phyloP scores from a whole-genome alignment of 208 protist genomes.

The Leptomonas pyrrhocoris region DNA sequence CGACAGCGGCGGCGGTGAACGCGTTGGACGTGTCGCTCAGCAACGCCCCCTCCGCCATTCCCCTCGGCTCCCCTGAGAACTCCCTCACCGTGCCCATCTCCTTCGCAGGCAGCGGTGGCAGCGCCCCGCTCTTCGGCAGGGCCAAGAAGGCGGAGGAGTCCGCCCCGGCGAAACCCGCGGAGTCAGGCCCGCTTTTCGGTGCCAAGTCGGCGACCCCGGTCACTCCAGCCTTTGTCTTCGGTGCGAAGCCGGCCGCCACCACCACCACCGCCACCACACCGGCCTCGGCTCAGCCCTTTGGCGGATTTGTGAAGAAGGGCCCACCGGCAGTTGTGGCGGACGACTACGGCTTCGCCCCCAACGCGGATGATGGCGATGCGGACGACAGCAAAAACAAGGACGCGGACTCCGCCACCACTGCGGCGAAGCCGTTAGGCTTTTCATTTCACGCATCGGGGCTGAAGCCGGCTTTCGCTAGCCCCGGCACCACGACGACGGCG shows the following conservation, averaged over 20 bases:
- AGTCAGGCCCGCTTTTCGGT: slow-evolving; percentile 17
- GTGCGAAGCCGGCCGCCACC: neutral
- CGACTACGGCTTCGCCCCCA: slow-evolving; percentile 64
- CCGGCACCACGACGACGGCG: neutral
- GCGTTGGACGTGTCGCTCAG: slow-evolving; percentile 9
- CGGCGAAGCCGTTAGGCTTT: neutral
- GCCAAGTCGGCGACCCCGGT: neutral
- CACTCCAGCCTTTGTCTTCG: neutral
- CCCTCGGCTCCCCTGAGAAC: slow-evolving; percentile 22
- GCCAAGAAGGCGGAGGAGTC: slow-evolving; percentile 3
- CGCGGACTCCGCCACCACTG: neutral
- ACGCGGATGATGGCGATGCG: slow-evolving; percentile 47
- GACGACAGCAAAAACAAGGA: slow-evolving; percentile 37
- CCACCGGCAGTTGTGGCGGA: slow-evolving; percentile 31
- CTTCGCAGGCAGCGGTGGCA: neutral
- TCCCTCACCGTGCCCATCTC: slow-evolving; percentile 27
- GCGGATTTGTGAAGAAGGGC: slow-evolving; percentile 31
- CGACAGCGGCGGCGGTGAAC: neutral
- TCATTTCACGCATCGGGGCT: neutral
- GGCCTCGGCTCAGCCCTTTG: neutral
- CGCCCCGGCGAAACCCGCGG: neutral
- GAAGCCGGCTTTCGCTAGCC: neutral
- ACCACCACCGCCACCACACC: neutral
- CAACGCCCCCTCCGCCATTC: slow-evolving; percentile 24
- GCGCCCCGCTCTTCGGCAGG: slow-evolving; percentile 4